phyloP scores from a whole-genome alignment of 1,139 yeast genomes.

The Magnusiomyces magnusii region DNA sequence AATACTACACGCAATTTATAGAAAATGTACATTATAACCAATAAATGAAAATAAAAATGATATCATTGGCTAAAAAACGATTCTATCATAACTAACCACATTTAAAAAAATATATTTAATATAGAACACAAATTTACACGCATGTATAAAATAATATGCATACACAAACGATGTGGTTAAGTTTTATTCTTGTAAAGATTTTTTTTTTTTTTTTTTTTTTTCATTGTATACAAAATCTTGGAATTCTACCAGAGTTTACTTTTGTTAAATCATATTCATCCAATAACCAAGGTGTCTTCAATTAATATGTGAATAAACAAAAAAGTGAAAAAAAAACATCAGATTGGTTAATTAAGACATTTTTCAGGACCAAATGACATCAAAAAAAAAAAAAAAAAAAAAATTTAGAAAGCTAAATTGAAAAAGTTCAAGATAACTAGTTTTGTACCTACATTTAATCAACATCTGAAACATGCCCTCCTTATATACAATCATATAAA shows the following conservation, averaged over 20 bases:
- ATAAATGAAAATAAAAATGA: background rate
- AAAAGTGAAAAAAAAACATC: background rate
- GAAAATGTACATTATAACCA: too few species aligned
- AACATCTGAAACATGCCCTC: background rate
- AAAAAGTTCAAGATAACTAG: background rate
- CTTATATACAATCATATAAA: background rate
- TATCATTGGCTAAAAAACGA: background rate
- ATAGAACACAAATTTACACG: too few species aligned
- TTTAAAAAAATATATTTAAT: too few species aligned
- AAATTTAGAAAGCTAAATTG: background rate
- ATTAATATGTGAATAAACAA: too few species aligned
- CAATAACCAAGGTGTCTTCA: background rate
- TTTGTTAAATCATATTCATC: background rate
- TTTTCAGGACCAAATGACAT: background rate
- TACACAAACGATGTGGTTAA: too few species aligned
- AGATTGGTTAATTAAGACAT: background rate
- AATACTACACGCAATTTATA: too few species aligned
- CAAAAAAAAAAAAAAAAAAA: too few species aligned
- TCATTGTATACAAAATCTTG: background rate
- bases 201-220: too few species aligned
- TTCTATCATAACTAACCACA: too few species aligned
- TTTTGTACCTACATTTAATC: background rate
- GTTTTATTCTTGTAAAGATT: too few species aligned
- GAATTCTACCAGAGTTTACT: background rate
- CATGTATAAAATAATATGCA: too few species aligned